Base-by-base conservation (phyloP, 1,139 yeast species). In the Yamadazyma mexicana region DNA sequence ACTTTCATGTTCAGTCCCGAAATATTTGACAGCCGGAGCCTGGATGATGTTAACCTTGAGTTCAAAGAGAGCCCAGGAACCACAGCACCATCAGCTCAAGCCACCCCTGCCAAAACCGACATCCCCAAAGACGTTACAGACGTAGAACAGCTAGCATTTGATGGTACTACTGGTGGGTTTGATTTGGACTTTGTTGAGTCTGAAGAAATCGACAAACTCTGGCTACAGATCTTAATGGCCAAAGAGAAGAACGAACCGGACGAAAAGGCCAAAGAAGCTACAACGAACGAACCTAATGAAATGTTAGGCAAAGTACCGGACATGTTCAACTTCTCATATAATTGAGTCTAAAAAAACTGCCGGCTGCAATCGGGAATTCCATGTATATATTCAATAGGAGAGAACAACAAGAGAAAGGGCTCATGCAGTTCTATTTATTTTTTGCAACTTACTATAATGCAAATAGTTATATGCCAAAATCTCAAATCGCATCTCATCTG, bases 141-240 rank as follows among this genome's bases (percentile, higher is more conserved):
- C n/a, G 17, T 9, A 4, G 33, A 31, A 9, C 31, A 7, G 20
- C 15, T 9, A 10, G 12, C 31, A 14, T 17, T 3, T 8, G 22
- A 20, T 8, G 22, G 5, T 8, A 5, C n/a, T 7, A 26, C 18
- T 9, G 15, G 17, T 3, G 16, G 11, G n/a, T 38, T 37, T 18
- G 55, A 57, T 37, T 34, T 61, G 31, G 59, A 64, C 31, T 56
- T 55, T 33, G 55, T 64, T 24, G 58, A 58, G 29, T 61, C 62
- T 40, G 58, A 58, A 4, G 72, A 68, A 35, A 61, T 68, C 26
- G 76, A 70, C 48, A 60, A 62, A 40, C 46, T 69, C 18, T 70
- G 75, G 75, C 45, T 62, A 28, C 70, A 66, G 40, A 58, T 69
- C 54, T 53, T 67, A 16, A 54, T 58, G n/a, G 53, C 61, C 55